Conservation (phyloP, 345 rosid genomes). For the Atalantia buxifolia region DNA sequence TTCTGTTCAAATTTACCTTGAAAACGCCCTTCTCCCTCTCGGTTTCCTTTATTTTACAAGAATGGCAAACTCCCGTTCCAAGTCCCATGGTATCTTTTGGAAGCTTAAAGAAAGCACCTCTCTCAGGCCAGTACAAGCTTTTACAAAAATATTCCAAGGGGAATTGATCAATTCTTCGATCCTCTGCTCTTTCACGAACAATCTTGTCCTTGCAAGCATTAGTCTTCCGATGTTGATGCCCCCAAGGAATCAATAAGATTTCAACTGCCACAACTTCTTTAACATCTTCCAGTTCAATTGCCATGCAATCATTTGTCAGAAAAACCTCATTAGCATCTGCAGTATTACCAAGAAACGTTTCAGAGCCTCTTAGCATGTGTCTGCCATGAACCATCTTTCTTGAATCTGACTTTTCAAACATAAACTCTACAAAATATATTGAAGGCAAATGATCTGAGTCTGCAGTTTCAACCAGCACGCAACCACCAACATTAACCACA, state of each 20-base stretch:
- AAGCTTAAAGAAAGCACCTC: conserved; percentile 63
- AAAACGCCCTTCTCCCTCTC: conserved; percentile 23
- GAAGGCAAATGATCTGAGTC: conserved; percentile 37
- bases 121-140: conserved; percentile 55
- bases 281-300: conserved; percentile 41
- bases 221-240: conserved; percentile 50
- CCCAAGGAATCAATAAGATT: conserved; percentile 57
- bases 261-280: conserved; percentile 36
- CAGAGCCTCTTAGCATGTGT: conserved; percentile 40
- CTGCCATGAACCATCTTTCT: conserved; percentile 61
- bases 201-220: conserved; percentile 35
- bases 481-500: conserved; percentile 43
- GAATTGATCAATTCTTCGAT: conserved; percentile 44
- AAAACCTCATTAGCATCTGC: conserved; percentile 67
- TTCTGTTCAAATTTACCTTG: conserved; percentile 22
- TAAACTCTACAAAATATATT: conserved; percentile 60
- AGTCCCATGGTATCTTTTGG: conserved; percentile 38
- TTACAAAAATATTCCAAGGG: conserved; percentile 51
- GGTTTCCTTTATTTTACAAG: conserved; percentile 43
- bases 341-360: conserved; percentile 55
- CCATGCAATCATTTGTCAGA: conserved; percentile 47
- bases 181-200: conserved; percentile 47
- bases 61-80: conserved; percentile 47
- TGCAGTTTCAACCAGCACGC: conserved; percentile 32
- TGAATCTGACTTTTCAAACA: conserved; percentile 46